phyloP scores from a whole-genome alignment of 1,284 basidiomycete genomes.

The Ustilago tritici region DNA sequence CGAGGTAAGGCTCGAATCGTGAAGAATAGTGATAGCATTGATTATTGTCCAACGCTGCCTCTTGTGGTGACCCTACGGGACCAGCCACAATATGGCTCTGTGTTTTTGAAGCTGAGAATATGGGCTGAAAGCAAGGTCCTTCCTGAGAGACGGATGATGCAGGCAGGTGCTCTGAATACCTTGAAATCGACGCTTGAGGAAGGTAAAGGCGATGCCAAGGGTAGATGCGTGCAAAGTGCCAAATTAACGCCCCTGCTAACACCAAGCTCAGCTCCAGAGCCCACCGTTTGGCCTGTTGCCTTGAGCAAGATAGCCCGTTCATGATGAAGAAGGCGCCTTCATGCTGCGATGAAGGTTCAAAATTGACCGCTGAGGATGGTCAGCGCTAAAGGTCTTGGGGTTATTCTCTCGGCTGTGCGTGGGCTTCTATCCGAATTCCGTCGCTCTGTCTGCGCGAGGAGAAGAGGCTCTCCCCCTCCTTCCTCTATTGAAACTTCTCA shows the following conservation, averaged over 20 bases:
- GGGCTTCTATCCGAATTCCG: constrained; percentile 1
- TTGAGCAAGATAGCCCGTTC: neutral
- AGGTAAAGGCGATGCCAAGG: constrained; percentile 10
- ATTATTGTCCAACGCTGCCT: neutral
- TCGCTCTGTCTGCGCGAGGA: no score
- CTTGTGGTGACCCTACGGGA: constrained; percentile 13
- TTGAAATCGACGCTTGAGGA: neutral
- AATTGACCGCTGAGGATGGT: neutral
- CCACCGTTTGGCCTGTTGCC: constrained; percentile 5
- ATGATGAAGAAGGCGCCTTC: neutral
- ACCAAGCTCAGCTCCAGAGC: constrained; percentile 1
- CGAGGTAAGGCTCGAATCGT: constrained; percentile 14
- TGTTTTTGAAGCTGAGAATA: neutral
- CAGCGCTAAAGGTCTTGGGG: neutral
- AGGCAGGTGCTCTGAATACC: neutral
- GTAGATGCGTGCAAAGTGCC: constrained; percentile 10
- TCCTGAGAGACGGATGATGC: neutral
- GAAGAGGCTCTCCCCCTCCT: no score
- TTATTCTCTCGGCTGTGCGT: neutral
- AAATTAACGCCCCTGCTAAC: neutral
- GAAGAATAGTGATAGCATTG: constrained; percentile 23
- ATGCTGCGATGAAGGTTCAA: neutral
- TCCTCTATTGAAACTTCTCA: no score
- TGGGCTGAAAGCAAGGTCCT: neutral
- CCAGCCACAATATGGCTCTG: neutral